phyloP scores from a whole-genome alignment of 352 stramenopile genomes.

The Pythium phragmiticola region DNA sequence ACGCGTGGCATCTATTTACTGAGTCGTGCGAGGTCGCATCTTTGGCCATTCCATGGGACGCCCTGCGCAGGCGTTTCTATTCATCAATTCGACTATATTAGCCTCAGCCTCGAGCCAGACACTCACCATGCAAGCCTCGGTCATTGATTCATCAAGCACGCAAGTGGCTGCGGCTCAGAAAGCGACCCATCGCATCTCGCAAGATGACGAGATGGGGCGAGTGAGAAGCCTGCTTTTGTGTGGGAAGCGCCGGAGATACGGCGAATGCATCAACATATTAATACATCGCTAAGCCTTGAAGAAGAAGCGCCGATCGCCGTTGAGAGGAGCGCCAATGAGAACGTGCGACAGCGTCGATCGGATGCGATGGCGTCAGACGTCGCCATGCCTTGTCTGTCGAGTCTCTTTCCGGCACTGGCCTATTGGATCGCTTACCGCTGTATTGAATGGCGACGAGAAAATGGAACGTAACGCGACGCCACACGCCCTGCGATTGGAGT shows the following conservation, averaged over 20 bases:
- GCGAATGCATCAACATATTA: not conserved
- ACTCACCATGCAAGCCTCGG: not conserved
- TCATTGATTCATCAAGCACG: not conserved
- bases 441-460: too few species aligned
- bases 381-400: not conserved
- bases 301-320: not conserved
- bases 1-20: not conserved
- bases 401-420: not conserved
- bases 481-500: not conserved
- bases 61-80: not conserved
- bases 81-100: too few species aligned
- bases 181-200: not conserved
- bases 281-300: not conserved
- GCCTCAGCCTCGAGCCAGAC: not conserved
- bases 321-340: not conserved
- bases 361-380: slow-evolving; percentile 1
- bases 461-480: not conserved
- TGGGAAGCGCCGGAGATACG: not conserved
- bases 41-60: slow-evolving; percentile 18
- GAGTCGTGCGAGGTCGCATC: slow-evolving; percentile 7
- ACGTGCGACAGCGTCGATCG: not conserved
- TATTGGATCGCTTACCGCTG: not conserved
- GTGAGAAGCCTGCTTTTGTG: not conserved
- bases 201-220: not conserved
- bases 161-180: not conserved